Base-by-base conservation (phyloP, 2,329 filamentous ascomycete species). In the Chaetomium sp. region DNA sequence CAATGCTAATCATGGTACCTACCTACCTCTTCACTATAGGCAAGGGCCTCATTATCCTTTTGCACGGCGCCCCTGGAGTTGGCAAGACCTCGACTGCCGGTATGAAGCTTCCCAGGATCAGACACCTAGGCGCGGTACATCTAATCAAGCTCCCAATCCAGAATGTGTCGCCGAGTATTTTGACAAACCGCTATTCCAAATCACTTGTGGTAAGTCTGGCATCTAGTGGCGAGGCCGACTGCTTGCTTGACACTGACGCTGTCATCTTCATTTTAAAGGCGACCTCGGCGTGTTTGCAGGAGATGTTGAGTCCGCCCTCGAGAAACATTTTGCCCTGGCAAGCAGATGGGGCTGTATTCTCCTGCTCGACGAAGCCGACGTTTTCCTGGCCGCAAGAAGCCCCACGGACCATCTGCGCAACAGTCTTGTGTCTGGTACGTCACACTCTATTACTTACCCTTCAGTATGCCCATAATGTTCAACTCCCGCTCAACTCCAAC, bases 361-460 rank as follows among this genome's bases (percentile, higher is more conserved):
- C n/a, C 64, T 71, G 1, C 64, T 72, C 4, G 70, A 72, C 50
- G 72, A 74, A 51, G 72, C 72, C 13, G 73, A 74, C 51, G 67
- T 74, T 7, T 74, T 71, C 33, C 62, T 74, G 0, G 65, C 65
- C 7, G 62, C 58, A n/a, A 65, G 72, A 21, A 21, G 54, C 27
- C 53, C 23, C 10, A 55, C 19, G 0, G 69, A 73, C 29, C 10
- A 51, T 16, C 57, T 66, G 16, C 63, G 72, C 6, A 74, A 74
- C 57, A 67, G 65, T 12, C 55, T 74, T 0, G 72, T 73, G 2
- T 70, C 68, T 0, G 60, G 60, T 63, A n/a, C n/a, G n/a, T n/a
- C n/a, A n/a, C n/a, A n/a, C n/a, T n/a, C n/a, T n/a, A n/a, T n/a
- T n/a, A n/a, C n/a, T n/a, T n/a, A n/a, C n/a, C n/a, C n/a, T n/a